Base-by-base conservation (phyloP, 2,329 filamentous ascomycete genomes). In the Nothophoma quercina region DNA sequence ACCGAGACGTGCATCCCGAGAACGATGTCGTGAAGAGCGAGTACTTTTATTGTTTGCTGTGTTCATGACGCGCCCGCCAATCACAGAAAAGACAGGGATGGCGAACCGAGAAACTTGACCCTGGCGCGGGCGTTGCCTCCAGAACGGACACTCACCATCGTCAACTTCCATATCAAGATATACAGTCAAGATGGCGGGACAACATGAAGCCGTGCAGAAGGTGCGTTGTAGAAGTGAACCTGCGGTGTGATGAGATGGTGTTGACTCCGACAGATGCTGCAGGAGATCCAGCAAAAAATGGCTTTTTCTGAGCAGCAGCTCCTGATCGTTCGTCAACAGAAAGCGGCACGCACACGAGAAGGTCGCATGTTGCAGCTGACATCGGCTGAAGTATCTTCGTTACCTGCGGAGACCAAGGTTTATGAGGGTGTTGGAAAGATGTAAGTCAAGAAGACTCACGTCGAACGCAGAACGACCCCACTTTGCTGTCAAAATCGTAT, bases 391-490 rank as follows among this genome's bases (percentile, higher is more conserved):
- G 81, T 98, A 41, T 84, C 85, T n/a, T 83, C 85, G 6, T 77
- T 99, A 55, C 88, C 92, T 4, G 73, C 83, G 15, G 84, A 88
- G 39, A 95, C 91, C 0, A 88, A 88, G 25, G 85, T 96, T 22
- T 99, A 98, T 68, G 93, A 98, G 77, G 93, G 93, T 5, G 89
- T 98, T 9, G 95, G 95, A 43, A 99, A 98, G 79, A 98, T 99
- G 95, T 97, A 63, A 52, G 60, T 35, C 21, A 23, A 47, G 13
- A 33, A 10, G 35, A n/a, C 12, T 21, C 15, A 7, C 16, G 12
- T 16, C 25, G 15, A 36, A 22, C 9, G 39, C 28, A 29, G 18
- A 13, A 32, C n/a, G 26, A 39, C 51, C 51, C 51, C 51, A 44
- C 51, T 48, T 44, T 12, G 21, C 25, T 13, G 10, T 12, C 7